These are phyloP conservation scores for Pseudognaphalium luteoalbum DNA, from an alignment of 129 eudicot species.

Conservation along the genomic window DNA sequence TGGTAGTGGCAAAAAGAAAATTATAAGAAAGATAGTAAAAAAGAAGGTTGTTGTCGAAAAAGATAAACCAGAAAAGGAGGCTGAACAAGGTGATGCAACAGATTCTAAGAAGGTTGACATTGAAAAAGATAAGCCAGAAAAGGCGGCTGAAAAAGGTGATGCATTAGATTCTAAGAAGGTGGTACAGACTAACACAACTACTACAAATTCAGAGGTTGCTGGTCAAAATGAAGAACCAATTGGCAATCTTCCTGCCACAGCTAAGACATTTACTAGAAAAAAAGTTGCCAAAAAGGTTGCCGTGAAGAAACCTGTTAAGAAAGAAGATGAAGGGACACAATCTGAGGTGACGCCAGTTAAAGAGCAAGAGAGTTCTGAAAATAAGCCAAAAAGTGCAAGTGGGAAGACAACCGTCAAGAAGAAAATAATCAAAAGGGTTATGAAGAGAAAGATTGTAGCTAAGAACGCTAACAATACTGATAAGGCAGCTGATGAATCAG, in stretches of 20 bases:
- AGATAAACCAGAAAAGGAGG: conserved; percentile 37
- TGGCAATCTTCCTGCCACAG: conserved; percentile 33
- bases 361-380: conserved; percentile 50
- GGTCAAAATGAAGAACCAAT: conserved; percentile 46
- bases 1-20: conserved; percentile 67
- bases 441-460: conserved; percentile 53
- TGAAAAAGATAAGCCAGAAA: conserved; percentile 45
- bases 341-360: conserved; percentile 42
- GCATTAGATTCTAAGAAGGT: conserved; percentile 35
- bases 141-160: conserved; percentile 35
- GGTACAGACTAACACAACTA: conserved; percentile 29
- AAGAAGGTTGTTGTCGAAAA: conserved; percentile 56
- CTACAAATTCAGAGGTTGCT: conserved; percentile 33
- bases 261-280: conserved; percentile 57
- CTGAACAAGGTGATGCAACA: conserved; percentile 36
- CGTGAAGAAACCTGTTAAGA: conserved; percentile 32
- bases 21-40: conserved; percentile 69
- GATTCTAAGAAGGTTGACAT: conserved; percentile 50
- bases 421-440: conserved; percentile 72
- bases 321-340: conserved; percentile 37
- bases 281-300: conserved; percentile 57
- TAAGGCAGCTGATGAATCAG: conserved; percentile 32
- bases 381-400: conserved; percentile 33
- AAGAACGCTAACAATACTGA: conserved; percentile 39
- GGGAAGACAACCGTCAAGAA: conserved; percentile 58